Evolutionary conservation across 2,329 filamentous ascomycete species (phyloP), one percentile per base, ranked within the genome.

Genomic region (Trichoderma polysporum): DNA sequence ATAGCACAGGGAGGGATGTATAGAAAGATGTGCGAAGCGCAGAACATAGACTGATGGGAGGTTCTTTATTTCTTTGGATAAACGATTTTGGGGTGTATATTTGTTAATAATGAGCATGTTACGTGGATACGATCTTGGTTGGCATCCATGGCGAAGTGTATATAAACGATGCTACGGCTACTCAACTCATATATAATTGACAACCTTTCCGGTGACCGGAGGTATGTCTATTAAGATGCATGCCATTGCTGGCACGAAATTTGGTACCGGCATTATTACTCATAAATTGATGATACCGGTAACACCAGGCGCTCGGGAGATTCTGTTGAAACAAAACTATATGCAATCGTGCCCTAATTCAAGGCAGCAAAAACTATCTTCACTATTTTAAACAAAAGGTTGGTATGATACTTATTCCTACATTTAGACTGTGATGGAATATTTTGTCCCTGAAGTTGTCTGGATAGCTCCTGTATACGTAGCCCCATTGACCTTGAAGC

Each of bases 1-100:
- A 76, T 89, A 22, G 73, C 74, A n/a, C 69, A 70, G 66, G 76
- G 78, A 12, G 82, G 82, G 2, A 75, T 80, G 69, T 86, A 86
- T 73, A 79, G 77, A 71, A 78, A 83, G 68, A 84, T 86, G 83
- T 81, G 81, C 66, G 74, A 80, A 73, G 74, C 73, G 37, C 76
- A 79, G 65, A 75, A 72, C 33, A 67, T 77, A 33, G 75, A 76
- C 29, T 73, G 50, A 47, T 56, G 50, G 39, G 19, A 8, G 7
- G 25, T 49, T 41, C 5, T 47, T 47, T 31, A 7, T 37, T 50
- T 56, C 12, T 33, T 19, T 10, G 7, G 15, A 35, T 56, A 54
- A 6, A 35, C 19, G 29, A n/a, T 17, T 35, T 39, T 61, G 15
- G 17, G 17, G 39, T n/a, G 27, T 54, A 54, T 63, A 54, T 19